Percentiles rank a stretch among this genome's conserved stretches.
Evolutionary conservation across 768 basidiomycete genomes (phyloP).

Genomic region (Tulasnella sp.): DNA sequence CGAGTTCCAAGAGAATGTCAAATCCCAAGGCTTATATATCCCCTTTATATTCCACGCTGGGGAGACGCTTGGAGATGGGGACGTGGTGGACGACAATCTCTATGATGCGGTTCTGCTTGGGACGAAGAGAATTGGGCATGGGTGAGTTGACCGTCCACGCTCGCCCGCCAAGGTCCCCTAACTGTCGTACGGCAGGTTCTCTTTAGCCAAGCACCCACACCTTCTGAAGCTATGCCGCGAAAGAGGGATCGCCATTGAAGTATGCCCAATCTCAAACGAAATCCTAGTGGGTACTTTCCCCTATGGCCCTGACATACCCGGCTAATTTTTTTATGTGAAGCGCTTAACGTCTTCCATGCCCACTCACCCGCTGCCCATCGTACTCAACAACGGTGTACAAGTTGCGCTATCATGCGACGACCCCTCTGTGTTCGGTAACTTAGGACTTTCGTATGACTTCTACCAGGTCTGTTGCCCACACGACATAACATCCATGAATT

Average conservation of each 20-base stretch:
- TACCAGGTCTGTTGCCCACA: conserved; percentile 41
- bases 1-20: conserved; percentile 43
- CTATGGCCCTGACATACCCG: neutral
- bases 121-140: conserved; percentile 72
- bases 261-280: conserved; percentile 75
- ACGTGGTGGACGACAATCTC: conserved; percentile 43
- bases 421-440: conserved; percentile 63
- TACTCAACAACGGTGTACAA: conserved; percentile 60
- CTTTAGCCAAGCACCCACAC: conserved; percentile 63
- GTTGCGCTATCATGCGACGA: conserved; percentile 65
- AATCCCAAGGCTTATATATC: conserved; percentile 47
- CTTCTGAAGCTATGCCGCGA: conserved; percentile 56
- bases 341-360: conserved; percentile 68
- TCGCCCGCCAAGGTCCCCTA: neutral
- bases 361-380: conserved; percentile 60
- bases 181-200: conserved; percentile 37
- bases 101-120: conserved; percentile 70
- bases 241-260: conserved; percentile 51
- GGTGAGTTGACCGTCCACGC: conserved; percentile 31
- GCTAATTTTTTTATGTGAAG: conserved; percentile 26
- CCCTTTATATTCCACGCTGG: conserved; percentile 75
- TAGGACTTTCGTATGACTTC: conserved; percentile 67
- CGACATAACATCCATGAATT: neutral
- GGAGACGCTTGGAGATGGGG: conserved; percentile 66
- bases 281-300: conserved; percentile 39